Percentiles rank a stretch among this genome's conserved stretches.
Conservation (phyloP, 352 stramenopile genomes). For the Phytopythium litorale region DNA sequence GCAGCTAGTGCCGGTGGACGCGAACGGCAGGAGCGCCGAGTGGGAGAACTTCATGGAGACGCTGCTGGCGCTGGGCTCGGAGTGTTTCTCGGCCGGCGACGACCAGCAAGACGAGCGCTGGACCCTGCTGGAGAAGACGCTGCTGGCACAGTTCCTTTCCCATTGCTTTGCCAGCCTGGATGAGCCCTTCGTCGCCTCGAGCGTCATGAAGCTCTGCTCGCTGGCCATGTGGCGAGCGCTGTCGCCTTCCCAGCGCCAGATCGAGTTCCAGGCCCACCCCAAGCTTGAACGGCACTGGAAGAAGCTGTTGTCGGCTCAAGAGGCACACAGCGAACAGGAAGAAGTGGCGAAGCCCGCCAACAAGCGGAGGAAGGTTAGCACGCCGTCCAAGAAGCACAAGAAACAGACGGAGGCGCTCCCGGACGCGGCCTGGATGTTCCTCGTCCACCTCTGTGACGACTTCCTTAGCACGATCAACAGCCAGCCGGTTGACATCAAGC, state of each 20-base stretch:
- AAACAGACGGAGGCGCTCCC: conserved; percentile 17
- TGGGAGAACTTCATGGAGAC: conserved; percentile 38
- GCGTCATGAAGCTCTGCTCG: conserved; percentile 60
- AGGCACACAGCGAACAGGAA: conserved; percentile 7
- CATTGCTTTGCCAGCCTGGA: conserved; percentile 59
- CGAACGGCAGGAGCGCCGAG: conserved; percentile 10
- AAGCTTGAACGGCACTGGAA: conserved; percentile 70
- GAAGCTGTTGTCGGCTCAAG: conserved; percentile 19
- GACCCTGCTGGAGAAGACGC: conserved; percentile 46
- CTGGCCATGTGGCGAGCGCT: conserved; percentile 58
- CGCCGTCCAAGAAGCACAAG: conserved; percentile 24
- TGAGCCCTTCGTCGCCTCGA: conserved; percentile 39
- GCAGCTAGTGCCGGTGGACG: conserved; percentile 8
- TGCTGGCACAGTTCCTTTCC: conserved; percentile 59
- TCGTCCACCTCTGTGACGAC: conserved; percentile 35
- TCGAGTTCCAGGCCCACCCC: conserved; percentile 62
- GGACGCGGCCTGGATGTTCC: conserved; percentile 16
- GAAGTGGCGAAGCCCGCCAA: conserved; percentile 9
- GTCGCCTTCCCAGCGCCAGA: conserved; percentile 44
- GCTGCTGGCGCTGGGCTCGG: conserved; percentile 25
- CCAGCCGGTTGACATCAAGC: conserved; percentile 12
- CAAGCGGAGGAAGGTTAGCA: conserved; percentile 8
- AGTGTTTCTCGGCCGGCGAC: conserved; percentile 11
- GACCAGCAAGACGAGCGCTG: conserved; percentile 22
- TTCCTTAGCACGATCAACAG: conserved; percentile 38